Conservation (phyloP, 768 basidiomycete genomes). For the Trametes maxima region DNA sequence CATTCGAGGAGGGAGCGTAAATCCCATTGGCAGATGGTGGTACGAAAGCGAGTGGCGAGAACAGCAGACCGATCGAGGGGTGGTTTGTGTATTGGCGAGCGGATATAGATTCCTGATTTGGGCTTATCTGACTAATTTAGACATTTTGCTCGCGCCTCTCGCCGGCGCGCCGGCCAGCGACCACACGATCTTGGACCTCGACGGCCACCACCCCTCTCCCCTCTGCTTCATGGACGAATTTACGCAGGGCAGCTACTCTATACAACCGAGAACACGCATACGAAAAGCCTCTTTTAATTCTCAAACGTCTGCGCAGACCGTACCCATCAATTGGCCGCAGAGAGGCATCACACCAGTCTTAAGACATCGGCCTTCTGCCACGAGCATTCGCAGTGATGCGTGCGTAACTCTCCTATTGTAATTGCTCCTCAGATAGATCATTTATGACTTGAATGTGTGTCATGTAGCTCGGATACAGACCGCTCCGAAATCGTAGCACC, state of each 20-base stretch:
- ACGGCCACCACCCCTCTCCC: constrained; percentile 3
- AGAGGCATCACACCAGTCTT: constrained; percentile 22
- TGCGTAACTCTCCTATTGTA: constrained; percentile 8
- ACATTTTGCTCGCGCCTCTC: neutral
- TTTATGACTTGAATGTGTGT: neutral
- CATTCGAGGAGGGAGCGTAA: constrained; percentile 47
- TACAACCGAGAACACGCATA: neutral
- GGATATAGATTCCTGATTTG: neutral
- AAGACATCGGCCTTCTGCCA: constrained; percentile 20
- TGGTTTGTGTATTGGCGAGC: too few relatives aligned
- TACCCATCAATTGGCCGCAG: constrained; percentile 15
- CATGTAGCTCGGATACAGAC: constrained; percentile 35
- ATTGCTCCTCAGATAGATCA: neutral
- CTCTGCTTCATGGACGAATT: constrained; percentile 21
- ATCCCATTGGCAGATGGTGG: constrained; percentile 41
- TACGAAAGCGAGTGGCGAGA: neutral
- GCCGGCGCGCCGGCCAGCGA: neutral
- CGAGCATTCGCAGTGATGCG: constrained; percentile 26
- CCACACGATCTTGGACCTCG: neutral
- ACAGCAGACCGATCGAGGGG: too few relatives aligned
- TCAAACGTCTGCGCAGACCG: constrained; percentile 19
- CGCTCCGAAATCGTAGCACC: constrained; percentile 59
- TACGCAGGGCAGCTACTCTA: constrained; percentile 13
- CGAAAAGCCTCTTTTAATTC: constrained; percentile 22
- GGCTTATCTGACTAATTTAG: neutral